Evolutionary conservation across 2,329 filamentous ascomycete species (phyloP).

Genomic region (Alternaria conjuncta): DNA sequence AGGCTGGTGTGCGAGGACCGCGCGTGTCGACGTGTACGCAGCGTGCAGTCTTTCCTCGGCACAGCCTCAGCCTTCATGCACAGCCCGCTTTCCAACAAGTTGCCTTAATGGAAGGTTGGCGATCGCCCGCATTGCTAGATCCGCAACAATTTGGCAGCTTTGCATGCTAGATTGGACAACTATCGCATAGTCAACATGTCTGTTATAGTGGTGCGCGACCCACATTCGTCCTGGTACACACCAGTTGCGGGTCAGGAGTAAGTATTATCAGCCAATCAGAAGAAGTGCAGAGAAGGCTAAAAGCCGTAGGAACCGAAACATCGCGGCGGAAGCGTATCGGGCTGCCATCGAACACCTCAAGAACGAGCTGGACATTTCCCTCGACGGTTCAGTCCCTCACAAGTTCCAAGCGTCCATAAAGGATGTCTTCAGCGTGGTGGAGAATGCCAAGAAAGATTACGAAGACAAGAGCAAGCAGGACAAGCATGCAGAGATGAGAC

Average conservation of each 20-base stretch:
- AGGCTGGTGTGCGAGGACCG: too few relatives aligned
- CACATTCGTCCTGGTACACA: neutral
- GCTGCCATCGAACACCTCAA: neutral
- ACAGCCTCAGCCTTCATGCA: too few relatives aligned
- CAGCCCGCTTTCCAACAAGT: too few relatives aligned
- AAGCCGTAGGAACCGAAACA: neutral
- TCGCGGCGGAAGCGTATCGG: neutral
- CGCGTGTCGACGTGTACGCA: too few relatives aligned
- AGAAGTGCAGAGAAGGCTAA: neutral
- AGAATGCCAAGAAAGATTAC: neutral
- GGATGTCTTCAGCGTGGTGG: neutral
- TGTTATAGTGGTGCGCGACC: neutral
- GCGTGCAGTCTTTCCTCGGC: too few relatives aligned
- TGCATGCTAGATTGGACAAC: rapidly evolving
- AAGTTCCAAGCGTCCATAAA: neutral
- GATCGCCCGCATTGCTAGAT: neutral
- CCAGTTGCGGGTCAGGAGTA: too few relatives aligned
- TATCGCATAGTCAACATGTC: neutral
- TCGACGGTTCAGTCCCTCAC: neutral
- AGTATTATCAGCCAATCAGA: neutral
- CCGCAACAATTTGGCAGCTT: neutral
- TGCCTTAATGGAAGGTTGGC: neutral
- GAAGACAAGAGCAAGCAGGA: neutral
- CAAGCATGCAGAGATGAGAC: neutral
- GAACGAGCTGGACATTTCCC: neutral